Conservation (phyloP, 768 basidiomycete genomes). For the Kwoniella newhampshirensis region DNA sequence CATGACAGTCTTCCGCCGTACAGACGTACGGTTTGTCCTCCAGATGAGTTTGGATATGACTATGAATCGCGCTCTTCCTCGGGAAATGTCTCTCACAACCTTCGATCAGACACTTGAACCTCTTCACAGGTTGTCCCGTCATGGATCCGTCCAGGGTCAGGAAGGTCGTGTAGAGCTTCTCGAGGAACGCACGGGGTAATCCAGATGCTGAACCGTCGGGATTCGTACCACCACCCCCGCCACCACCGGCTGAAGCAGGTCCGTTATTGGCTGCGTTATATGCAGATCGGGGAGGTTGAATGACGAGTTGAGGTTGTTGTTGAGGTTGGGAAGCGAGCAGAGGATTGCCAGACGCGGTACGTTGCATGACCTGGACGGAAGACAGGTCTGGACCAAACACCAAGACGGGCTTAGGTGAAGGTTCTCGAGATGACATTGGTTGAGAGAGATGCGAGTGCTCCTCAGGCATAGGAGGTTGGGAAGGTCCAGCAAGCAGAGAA, state of each 20-base stretch:
- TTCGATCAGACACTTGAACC: conserved; percentile 51
- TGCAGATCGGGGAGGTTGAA: conserved; percentile 11
- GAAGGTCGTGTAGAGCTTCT: conserved; percentile 49
- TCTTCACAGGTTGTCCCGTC: conserved; percentile 40
- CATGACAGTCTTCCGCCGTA: conserved; percentile 50
- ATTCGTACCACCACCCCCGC: not conserved
- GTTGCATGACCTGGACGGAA: conserved; percentile 23
- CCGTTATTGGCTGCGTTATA: not conserved
- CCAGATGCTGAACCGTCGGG: conserved; percentile 14
- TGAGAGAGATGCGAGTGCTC: not conserved
- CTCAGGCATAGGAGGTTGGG: conserved; percentile 10
- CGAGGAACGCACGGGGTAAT: conserved; percentile 48
- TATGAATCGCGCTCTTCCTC: conserved; percentile 54
- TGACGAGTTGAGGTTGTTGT: conserved; percentile 26
- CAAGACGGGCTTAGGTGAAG: conserved; percentile 16
- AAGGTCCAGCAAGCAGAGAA: conserved; percentile 9
- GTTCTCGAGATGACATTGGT: conserved; percentile 9
- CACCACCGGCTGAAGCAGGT: not conserved
- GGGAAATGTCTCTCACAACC: conserved; percentile 49
- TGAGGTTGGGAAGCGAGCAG: conserved; percentile 23
- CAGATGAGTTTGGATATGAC: conserved; percentile 57
- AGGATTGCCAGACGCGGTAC: conserved; percentile 26
- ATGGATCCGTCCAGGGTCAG: conserved; percentile 36
- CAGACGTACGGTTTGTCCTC: conserved; percentile 57
- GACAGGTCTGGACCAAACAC: conserved; percentile 29